Evolutionary conservation across 1,284 basidiomycete species (phyloP).

Genomic region (Taiwanofungus camphoratus): DNA sequence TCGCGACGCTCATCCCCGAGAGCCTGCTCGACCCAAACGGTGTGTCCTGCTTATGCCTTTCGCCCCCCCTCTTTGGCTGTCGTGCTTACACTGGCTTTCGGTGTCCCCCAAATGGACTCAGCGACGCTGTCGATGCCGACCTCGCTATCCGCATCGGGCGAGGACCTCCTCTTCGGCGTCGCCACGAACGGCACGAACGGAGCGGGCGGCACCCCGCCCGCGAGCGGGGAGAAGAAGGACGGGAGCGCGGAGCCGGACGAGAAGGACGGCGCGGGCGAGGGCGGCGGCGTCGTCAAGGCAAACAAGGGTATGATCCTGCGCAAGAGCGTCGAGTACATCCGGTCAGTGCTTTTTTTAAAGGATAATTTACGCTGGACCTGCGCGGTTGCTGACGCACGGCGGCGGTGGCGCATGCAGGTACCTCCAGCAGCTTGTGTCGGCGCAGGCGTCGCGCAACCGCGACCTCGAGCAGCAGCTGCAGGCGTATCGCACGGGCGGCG

Average conservation of each 20-base stretch:
- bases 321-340: constrained; percentile 86
- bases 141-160: constrained; percentile 25
- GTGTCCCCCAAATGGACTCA: too few relatives aligned
- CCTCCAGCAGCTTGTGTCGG: constrained; percentile 76
- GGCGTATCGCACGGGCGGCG: constrained; percentile 31
- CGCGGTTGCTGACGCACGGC: background rate
- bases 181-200: constrained; percentile 15
- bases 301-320: constrained; percentile 88
- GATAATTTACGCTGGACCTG: background rate
- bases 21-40: constrained; percentile 63
- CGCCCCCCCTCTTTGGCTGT: background rate
- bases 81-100: too few relatives aligned
- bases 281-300: constrained; percentile 54
- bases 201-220: constrained; percentile 15
- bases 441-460: constrained; percentile 68
- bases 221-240: constrained; percentile 13
- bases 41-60: constrained; percentile 18
- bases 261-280: constrained; percentile 19
- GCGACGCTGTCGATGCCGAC: constrained; percentile 27
- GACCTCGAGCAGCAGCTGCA: constrained; percentile 68
- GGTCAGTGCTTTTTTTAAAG: constrained; percentile 32
- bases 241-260: constrained; percentile 19
- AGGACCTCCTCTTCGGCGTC: constrained; percentile 28
- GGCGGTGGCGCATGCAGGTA: constrained; percentile 39
- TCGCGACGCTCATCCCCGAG: constrained; percentile 84